These are phyloP conservation scores for Skeletonema costatum DNA, from an alignment of 108 stramenopile species.

Conservation along the genomic window DNA sequence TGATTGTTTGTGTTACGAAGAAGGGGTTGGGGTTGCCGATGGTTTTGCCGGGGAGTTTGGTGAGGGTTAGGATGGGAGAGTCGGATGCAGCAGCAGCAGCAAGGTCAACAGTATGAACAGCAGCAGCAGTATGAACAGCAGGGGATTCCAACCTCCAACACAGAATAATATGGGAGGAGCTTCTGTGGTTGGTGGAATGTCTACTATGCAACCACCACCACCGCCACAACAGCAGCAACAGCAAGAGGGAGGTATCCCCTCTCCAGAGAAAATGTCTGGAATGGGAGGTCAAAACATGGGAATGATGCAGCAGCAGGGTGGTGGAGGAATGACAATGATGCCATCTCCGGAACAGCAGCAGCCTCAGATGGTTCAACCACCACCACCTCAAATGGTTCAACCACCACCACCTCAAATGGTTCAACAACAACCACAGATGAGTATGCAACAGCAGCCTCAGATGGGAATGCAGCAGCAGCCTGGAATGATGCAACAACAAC, in stretches of 20 bases:
- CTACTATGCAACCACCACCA: slow-evolving; percentile 14
- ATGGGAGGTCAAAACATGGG: background rate
- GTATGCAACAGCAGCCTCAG: slow-evolving; percentile 1
- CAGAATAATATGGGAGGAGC: slow-evolving; percentile 3
- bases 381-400: background rate
- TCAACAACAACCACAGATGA: background rate
- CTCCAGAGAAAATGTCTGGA: slow-evolving; percentile 22
- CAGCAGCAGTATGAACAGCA: slow-evolving; percentile 10
- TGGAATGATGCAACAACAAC: slow-evolving; percentile 23
- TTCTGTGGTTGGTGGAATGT: background rate
- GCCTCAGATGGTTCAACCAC: slow-evolving; percentile 4
- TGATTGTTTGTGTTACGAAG: slow-evolving; percentile 93
- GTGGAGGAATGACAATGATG: slow-evolving; percentile 5
- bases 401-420: slow-evolving; percentile 9
- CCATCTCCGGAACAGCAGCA: slow-evolving; percentile 7
- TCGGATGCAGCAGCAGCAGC: slow-evolving; percentile 33
- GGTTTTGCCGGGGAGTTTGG: slow-evolving; percentile 64
- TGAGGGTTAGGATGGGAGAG: slow-evolving; percentile 33
- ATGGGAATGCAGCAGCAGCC: slow-evolving; percentile 19
- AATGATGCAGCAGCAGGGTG: background rate
- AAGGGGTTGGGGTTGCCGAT: slow-evolving; percentile 75
- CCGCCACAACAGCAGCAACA: background rate
- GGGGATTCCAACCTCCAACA: background rate
- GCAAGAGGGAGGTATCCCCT: slow-evolving; percentile 11
- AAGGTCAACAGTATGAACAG: slow-evolving; percentile 23